Base-by-base conservation (phyloP, 73 alveolate genomes). In the Symbiodinium natans region DNA sequence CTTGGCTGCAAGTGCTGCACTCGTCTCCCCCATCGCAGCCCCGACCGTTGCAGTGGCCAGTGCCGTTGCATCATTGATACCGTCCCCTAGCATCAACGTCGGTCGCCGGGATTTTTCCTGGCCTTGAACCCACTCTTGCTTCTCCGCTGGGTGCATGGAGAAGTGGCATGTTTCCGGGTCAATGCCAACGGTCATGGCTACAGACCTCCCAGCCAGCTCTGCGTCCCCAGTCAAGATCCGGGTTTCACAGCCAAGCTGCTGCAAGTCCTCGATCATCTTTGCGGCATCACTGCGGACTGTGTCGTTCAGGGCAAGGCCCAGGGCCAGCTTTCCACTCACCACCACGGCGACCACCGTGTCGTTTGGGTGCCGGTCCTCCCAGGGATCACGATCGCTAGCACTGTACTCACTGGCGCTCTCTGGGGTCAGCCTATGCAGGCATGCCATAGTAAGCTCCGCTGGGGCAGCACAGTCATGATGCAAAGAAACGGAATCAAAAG, bases 91-190 rank as follows among this genome's bases (percentile, higher is more conserved):
- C 94, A 87, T 87, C 43, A 87, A 36, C 17, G 71, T 82, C 1
- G 23, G 29, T 33, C 36, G 42, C 46, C 19, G 29, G 41, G 43
- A 23, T 10, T 27, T 36, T n/a, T 87, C 94, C 42, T 59, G 42
- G 85, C 56, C 41, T 13, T 59, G 84, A 59, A 87, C 34, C 94
- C 94, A 87, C 3, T 1, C 36, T 7, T n/a, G 94, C 73, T 87
- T 87, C n/a, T 87, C 85, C 94, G 52, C 94, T 31, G 94, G 94
- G 33, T 56, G 84, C 94, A 87, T 87, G 41, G 94, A 56, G 85
- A 59, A 87, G n/a, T 59, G 63, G 42, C 94, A 87, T 7, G 38
- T 6, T 0, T 11, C 54, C 5, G 93, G 93, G n/a, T 86, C 63
- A 5, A 86, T 33, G 83, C 93, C 93, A 34, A 73, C 59, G 3